Conservation (phyloP, 192 early-diverging fungal genomes). For the Backusella westeae region DNA sequence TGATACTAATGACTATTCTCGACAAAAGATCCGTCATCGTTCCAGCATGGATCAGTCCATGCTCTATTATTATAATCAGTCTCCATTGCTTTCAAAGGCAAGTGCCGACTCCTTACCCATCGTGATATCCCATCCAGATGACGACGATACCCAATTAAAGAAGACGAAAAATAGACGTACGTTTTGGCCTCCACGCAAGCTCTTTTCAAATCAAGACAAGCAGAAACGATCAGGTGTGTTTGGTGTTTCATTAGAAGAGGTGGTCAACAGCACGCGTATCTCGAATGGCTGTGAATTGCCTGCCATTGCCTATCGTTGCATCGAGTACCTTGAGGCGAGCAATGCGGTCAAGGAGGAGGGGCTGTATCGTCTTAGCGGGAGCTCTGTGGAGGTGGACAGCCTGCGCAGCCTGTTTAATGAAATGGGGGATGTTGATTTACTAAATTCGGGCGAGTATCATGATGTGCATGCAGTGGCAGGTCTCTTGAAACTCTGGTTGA, state of each 20-base stretch:
- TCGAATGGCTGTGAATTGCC: slow-evolving; percentile 81
- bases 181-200: slow-evolving; percentile 3
- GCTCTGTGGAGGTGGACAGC: slow-evolving; percentile 63
- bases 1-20: neutral
- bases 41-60: slow-evolving; percentile 6
- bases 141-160: neutral
- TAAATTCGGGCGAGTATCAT: slow-evolving; percentile 58
- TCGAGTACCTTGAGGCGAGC: slow-evolving; percentile 92
- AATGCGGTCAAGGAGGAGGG: slow-evolving; percentile 91
- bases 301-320: slow-evolving; percentile 90
- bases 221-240: slow-evolving; percentile 66
- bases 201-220: slow-evolving; percentile 12
- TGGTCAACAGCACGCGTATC: slow-evolving; percentile 66
- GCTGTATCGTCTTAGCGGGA: slow-evolving; percentile 90
- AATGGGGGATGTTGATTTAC: slow-evolving; percentile 74
- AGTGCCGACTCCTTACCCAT: neutral
- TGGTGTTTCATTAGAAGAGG: slow-evolving; percentile 84
- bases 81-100: neutral
- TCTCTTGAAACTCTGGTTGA: slow-evolving; percentile 87
- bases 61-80: neutral
- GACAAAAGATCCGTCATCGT: neutral
- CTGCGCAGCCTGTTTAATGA: slow-evolving; percentile 80
- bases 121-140: neutral
- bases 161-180: neutral
- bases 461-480: slow-evolving; percentile 94